Base-by-base conservation (phyloP, 768 basidiomycete species). In the Psilocybe tampanensis region DNA sequence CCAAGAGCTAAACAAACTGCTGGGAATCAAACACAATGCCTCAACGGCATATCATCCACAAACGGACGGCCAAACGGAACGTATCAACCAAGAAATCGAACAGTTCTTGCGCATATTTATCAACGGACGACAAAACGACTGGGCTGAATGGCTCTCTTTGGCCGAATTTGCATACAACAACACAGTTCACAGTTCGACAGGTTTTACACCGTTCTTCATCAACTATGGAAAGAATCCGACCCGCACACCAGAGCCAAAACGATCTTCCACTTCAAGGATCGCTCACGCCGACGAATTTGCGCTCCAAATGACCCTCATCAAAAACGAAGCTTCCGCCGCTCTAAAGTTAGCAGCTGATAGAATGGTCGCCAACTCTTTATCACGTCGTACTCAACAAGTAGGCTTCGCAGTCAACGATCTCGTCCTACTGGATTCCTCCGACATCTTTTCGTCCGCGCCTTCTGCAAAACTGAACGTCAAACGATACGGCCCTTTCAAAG, bases 1-100 rank as follows among this genome's bases (percentile, higher is more conserved):
- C 56, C 9, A 43, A 2, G 71, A 68, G 0, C 54, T 80, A 0
- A 66, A 67, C 21, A 24, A 44, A 21, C 47, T 66, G 0, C 68
- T 79, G 0, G 68, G 72, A 0, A 76, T 80, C 41, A 47, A 72
- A 13, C 47, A 50, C 1, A 56, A 53, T 6, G 17, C 49, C 2
- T 63, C 60, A 0, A 63, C 60, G 0, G 52, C 63, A 0, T 63
- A 55, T 8, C 64, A 66, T 41, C 64, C 62, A 0, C 56, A 70
- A 56, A 62, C 63, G 0, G 64, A 68, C 47, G 63, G 66, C n/a
- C 49, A 54, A 21, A 68, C 64, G 0, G 56, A 70, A 59, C 13
- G 52, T 0, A 42, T 60, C 2, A 70, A 70, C 23, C 60, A 66
- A 49, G 64, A 68, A 58, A 49, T 70, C 0, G 55, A 66, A 52